Base-by-base conservation (phyloP, 2,329 filamentous ascomycete genomes). In the Colletotrichum sp. region DNA sequence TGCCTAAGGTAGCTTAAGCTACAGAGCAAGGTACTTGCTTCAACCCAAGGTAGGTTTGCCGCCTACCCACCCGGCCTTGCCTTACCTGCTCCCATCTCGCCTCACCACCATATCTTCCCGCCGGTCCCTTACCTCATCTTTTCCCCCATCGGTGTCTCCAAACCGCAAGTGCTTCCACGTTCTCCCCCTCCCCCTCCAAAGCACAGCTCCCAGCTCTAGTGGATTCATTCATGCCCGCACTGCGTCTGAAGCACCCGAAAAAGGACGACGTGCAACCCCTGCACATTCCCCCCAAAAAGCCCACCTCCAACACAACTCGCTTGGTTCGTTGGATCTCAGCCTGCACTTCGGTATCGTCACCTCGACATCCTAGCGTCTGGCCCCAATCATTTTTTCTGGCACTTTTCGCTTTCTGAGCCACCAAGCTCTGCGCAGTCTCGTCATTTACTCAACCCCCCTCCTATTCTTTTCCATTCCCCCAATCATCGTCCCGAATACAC, bases 401-500 rank as follows among this genome's bases (percentile, higher is more conserved):
- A 32, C 28, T 24, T 55, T 52, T 43, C 32, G 26, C 21, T 16
- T 21, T 26, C 55, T 15, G 30, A 71, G 30, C 61, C 71, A 70
- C 30, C 38, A 52, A 75, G 43, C 64, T 57, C 30, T 63, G 26
- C 38, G 78, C 58, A 61, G 58, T 32, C 58, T 61, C n/a, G 75
- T 72, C 77, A 77, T 57, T 32, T 55, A 38, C n/a, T 21, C 43
- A 52, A 52, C 10, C 32, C 36, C 43, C 64, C 28, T 52, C 38
- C 60, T 76, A 58, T 63, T 43, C 24, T 13, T 82, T 83, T 80
- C 79, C 43, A 21, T 6, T 13, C 43, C 43, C 43, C 73, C 76
- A 58, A 71, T 73, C 74, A 74, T 75, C 74, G 16, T 60, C 16
- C 43, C 48, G 52, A 43, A 32, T 60, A 58, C 36, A 57, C 67